Evolutionary conservation across 768 basidiomycete genomes (phyloP).

Genomic region (Holtermanniella nyarrowii): DNA sequence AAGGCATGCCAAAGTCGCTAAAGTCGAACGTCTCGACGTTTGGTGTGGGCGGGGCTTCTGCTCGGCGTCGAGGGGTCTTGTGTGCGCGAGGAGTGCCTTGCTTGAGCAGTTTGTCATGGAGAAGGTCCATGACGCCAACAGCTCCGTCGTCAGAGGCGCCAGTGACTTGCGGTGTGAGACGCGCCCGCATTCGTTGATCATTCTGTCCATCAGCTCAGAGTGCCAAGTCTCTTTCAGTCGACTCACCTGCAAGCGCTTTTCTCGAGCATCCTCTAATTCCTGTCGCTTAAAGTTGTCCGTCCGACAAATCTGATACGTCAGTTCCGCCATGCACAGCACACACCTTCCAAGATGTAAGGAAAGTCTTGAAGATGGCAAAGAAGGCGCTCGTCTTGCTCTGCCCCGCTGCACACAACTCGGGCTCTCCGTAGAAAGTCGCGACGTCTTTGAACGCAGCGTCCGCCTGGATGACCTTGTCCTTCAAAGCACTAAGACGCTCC

Average conservation of each 20-base stretch:
- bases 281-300: slow-evolving; percentile 62
- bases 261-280: slow-evolving; percentile 58
- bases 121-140: slow-evolving; percentile 32
- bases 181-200: slow-evolving; percentile 17
- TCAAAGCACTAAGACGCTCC: slow-evolving; percentile 65
- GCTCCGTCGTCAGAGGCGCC: slow-evolving; percentile 19
- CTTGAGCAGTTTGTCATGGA: slow-evolving; percentile 32
- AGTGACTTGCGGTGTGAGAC: slow-evolving; percentile 35
- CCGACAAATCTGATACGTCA: slow-evolving; percentile 65
- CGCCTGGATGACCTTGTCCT: slow-evolving; percentile 77
- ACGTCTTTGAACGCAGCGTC: slow-evolving; percentile 75
- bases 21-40: slow-evolving; percentile 21
- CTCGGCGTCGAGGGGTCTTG: slow-evolving; percentile 24
- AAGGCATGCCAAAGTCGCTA: slow-evolving; percentile 25
- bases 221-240: neutral
- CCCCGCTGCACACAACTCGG: slow-evolving; percentile 47
- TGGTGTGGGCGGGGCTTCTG: slow-evolving; percentile 22
- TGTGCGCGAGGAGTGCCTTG: slow-evolving; percentile 39
- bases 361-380: slow-evolving; percentile 94
- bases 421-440: slow-evolving; percentile 85
- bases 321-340: slow-evolving; percentile 7
- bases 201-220: neutral
- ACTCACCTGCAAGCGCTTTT: slow-evolving; percentile 55
- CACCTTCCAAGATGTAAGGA: slow-evolving; percentile 70
- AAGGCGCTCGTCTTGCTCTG: slow-evolving; percentile 69